These are phyloP conservation scores for Rozella allomycis DNA, from an alignment of 371 early-diverging fungal species.

Conservation along the genomic window DNA sequence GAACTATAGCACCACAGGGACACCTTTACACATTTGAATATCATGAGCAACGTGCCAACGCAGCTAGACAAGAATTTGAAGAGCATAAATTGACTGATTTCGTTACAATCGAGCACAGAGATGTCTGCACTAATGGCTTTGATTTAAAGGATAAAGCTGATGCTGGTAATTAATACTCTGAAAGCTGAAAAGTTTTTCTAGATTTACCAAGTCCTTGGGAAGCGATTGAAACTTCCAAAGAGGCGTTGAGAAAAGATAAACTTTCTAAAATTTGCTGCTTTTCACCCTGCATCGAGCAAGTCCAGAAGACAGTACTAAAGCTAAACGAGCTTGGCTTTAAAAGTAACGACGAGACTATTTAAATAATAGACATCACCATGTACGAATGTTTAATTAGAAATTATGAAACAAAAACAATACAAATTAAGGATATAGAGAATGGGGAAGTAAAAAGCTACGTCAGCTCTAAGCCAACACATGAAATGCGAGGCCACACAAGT, in stretches of 20 bases:
- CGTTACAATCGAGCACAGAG: constrained; percentile 42
- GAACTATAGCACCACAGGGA: constrained; percentile 64
- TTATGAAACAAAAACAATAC: no score
- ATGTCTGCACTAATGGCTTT: constrained; percentile 81
- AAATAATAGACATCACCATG: no score
- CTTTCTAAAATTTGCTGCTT: constrained; percentile 48
- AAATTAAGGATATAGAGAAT: no score
- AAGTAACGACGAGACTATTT: no score
- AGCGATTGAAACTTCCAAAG: constrained; percentile 55
- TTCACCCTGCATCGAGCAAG: constrained; percentile 90
- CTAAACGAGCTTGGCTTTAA: no score
- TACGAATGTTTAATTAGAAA: no score
- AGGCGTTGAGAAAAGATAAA: constrained; percentile 34
- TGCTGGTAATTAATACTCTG: constrained; percentile 28
- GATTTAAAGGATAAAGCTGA: constrained; percentile 41
- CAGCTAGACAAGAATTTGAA: constrained; percentile 52
- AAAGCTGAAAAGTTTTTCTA: constrained; percentile 45
- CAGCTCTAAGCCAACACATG: no score
- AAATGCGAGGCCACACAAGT: no score
- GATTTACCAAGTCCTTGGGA: constrained; percentile 95
- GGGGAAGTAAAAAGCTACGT: no score
- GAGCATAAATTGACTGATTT: constrained; percentile 44
- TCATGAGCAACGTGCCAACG: constrained; percentile 48
- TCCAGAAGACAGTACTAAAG: constrained; percentile 38
- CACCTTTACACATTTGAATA: constrained; percentile 82